phyloP scores from a whole-genome alignment of 371 early-diverging fungal genomes.

The Umbelopsis sp. region DNA sequence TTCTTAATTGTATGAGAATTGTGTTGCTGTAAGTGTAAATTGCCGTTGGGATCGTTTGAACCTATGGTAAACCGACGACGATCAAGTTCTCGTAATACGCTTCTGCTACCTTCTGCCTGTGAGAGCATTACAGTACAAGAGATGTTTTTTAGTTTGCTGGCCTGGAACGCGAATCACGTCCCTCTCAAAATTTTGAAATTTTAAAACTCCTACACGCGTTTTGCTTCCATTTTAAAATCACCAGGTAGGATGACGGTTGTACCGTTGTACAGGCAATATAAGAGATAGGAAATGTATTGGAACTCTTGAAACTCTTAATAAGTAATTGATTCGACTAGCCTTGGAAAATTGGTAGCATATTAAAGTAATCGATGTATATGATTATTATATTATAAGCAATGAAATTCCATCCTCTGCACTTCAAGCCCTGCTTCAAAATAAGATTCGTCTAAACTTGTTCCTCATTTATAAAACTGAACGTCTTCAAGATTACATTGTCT shows the following conservation, averaged over 20 bases:
- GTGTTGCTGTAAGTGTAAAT: neutral
- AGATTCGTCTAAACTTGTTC: too few relatives aligned
- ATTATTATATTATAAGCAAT: too few relatives aligned
- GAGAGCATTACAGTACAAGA: neutral
- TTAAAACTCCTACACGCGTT: slow-evolving; percentile 18
- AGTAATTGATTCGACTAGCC: too few relatives aligned
- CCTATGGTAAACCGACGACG: slow-evolving; percentile 3
- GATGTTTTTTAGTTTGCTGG: neutral
- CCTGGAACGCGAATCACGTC: neutral
- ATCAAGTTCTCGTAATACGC: slow-evolving; percentile 10
- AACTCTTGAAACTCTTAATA: too few relatives aligned
- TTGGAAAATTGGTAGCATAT: too few relatives aligned
- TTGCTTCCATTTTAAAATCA: neutral
- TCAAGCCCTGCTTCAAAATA: too few relatives aligned
- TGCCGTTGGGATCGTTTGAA: neutral
- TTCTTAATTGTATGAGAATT: slow-evolving; percentile 1
- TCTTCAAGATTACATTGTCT: neutral
- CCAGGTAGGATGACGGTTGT: too few relatives aligned
- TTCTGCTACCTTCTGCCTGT: slow-evolving; percentile 10
- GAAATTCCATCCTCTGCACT: too few relatives aligned
- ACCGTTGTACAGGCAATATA: too few relatives aligned
- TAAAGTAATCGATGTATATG: too few relatives aligned
- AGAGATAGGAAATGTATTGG: too few relatives aligned
- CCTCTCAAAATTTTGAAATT: neutral
- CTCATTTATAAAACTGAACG: too few relatives aligned